Evolutionary conservation across 2,329 filamentous ascomycete genomes (phyloP), one percentile per base, ranked within the genome.

Genomic region (Lecanicillium sp.): DNA sequence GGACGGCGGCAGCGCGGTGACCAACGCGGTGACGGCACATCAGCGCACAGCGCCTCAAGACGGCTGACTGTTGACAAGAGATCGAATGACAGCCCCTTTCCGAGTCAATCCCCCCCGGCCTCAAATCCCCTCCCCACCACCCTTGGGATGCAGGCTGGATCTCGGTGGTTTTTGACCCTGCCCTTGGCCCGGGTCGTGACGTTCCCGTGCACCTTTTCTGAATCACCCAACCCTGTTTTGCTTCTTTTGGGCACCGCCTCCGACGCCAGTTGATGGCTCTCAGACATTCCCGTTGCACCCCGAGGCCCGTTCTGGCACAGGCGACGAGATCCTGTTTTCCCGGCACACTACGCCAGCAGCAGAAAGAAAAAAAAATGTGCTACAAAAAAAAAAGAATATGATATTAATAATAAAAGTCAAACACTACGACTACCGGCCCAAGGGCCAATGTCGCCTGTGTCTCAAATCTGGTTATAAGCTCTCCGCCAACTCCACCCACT

Each of bases 211-310:
- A 13, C 27, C 27, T 9, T 12, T 22, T 11, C 25, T 18, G 31
- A 35, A 29, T 29, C 36, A 28, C 36, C 30, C 12, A 25, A 30
- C 38, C 33, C 33, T 19, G 29, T 19, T 36, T 40, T 40, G 33
- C 33, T 39, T 39, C 37, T 39, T 39, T 17, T 38, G 27, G n/a
- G 11, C 17, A 17, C 15, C 5, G 13, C n/a, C 17, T 33, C n/a
- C 20, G 15, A 18, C 33, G n/a, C n/a, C n/a, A n/a, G n/a, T n/a
- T 31, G 33, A 31, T 20, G 33, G 36, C 34, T 41, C 34, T 37
- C 33, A 41, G 39, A 41, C 34, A 37, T 41, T 19, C 14, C 33
- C 29, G 15, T 29, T 36, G 35, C 36, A 33, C 11, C 22, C 22
- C 22, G 22, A n/a, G 22, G 22, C 22, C 39, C 36, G 32, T 37